phyloP scores from a whole-genome alignment of 148 eudicot genomes.

The Nepenthes gracilis region DNA sequence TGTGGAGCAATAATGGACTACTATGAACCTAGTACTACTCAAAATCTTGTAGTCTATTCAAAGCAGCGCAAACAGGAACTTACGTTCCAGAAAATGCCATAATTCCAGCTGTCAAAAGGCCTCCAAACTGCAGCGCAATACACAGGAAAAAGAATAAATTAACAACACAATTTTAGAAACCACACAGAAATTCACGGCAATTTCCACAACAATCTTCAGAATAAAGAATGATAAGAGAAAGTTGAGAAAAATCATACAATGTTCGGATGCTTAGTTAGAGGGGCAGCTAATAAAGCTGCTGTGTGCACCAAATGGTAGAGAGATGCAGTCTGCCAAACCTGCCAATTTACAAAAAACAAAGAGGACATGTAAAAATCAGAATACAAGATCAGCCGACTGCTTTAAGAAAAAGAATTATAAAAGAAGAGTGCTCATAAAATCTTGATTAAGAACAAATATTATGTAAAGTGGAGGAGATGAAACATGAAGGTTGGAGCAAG shows the following conservation, averaged over 20 bases:
- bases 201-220: background rate
- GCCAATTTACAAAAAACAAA: background rate
- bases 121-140: constrained; percentile 63
- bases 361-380: background rate
- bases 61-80: constrained; percentile 18
- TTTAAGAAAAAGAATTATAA: background rate
- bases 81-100: constrained; percentile 89
- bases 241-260: constrained; percentile 29
- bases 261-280: constrained; percentile 54
- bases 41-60: no score
- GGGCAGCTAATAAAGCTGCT: constrained; percentile 75
- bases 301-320: constrained; percentile 88
- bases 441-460: background rate
- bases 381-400: background rate
- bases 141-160: background rate
- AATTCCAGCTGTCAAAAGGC: constrained; percentile 72
- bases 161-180: background rate
- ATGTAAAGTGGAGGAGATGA: background rate
- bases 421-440: background rate
- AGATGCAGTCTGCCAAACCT: constrained; percentile 97
- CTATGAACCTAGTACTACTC: no score
- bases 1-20: no score
- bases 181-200: background rate
- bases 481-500: background rate
- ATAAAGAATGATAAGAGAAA: background rate